phyloP scores from a whole-genome alignment of 2,329 filamentous ascomycete species.

The Thelonectria blattea region DNA sequence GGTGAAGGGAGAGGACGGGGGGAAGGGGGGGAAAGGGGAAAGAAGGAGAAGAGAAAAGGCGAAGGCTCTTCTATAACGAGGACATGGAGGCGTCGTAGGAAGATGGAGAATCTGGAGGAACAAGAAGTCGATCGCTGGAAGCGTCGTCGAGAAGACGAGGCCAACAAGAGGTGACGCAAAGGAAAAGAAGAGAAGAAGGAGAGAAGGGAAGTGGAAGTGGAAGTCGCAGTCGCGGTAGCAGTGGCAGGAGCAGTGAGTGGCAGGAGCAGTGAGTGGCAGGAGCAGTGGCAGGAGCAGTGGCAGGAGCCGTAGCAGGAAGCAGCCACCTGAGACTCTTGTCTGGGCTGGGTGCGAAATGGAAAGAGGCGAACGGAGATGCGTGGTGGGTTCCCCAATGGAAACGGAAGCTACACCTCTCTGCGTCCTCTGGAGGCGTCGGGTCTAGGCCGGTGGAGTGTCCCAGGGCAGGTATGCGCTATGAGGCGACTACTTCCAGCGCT shows the following conservation, averaged over 20 bases:
- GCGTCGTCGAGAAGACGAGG: slow-evolving; percentile 31
- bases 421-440: neutral
- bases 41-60: slow-evolving; percentile 26
- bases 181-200: slow-evolving; percentile 13
- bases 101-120: neutral
- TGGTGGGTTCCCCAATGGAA: slow-evolving; percentile 10
- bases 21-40: slow-evolving; percentile 10
- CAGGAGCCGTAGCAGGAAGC: too few species aligned
- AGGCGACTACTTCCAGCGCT: neutral
- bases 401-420: too few species aligned
- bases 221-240: neutral
- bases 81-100: slow-evolving; percentile 39
- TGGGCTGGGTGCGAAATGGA: slow-evolving; percentile 18
- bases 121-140: slow-evolving; percentile 14
- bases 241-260: too few species aligned
- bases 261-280: too few species aligned
- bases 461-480: neutral
- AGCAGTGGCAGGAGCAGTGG: too few species aligned
- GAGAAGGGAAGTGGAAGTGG: too few species aligned
- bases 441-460: slow-evolving; percentile 13
- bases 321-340: neutral
- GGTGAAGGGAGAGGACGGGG: slow-evolving; percentile 9
- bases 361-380: slow-evolving; percentile 28
- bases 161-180: slow-evolving; percentile 15
- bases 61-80: slow-evolving; percentile 45